Conservation (phyloP, 495 filamentous ascomycete genomes). For the Neurospora pannonica region DNA sequence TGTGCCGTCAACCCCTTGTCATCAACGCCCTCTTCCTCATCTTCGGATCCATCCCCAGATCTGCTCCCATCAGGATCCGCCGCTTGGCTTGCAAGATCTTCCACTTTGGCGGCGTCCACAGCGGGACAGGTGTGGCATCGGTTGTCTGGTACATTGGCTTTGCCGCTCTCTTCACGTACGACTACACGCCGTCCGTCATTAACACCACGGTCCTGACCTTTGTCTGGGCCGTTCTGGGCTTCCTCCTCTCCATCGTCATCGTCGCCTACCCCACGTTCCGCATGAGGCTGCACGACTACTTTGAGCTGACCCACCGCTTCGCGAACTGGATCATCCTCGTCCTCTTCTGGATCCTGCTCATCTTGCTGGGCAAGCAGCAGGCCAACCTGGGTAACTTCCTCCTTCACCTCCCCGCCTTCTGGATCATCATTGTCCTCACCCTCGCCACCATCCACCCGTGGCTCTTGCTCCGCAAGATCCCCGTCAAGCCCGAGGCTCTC, state of each 20-base stretch:
- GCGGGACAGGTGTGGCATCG: conserved; percentile 57
- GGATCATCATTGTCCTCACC: conserved; percentile 53
- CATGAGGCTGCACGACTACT: conserved; percentile 47
- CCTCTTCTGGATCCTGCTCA: conserved; percentile 55
- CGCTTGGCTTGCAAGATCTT: conserved; percentile 60
- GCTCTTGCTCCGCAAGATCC: conserved; percentile 53
- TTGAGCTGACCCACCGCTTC: conserved; percentile 58
- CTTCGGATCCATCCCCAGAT: conserved; percentile 47
- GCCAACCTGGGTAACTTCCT: conserved; percentile 34
- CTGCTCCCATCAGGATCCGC: conserved; percentile 54
- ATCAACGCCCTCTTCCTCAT: conserved; percentile 60
- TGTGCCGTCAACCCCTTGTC: conserved; percentile 64
- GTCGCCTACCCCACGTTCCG: conserved; percentile 45
- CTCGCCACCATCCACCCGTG: conserved; percentile 56
- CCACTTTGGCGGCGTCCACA: conserved; percentile 69
- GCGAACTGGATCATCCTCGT: conserved; percentile 52
- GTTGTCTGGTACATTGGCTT: conserved; percentile 58
- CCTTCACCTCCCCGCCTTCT: conserved; percentile 52
- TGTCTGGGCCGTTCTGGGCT: conserved; percentile 28
- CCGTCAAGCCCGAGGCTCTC: conserved; percentile 50
- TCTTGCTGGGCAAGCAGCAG: conserved; percentile 32
- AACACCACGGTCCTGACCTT: conserved; percentile 18
- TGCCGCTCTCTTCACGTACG: conserved; percentile 37
- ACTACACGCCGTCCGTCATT: conserved; percentile 16
- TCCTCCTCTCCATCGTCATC: conserved; percentile 31